Evolutionary conservation across 2,329 filamentous ascomycete genomes (phyloP), one percentile per base, ranked within the genome.

Genomic region (Hypoxylon rubiginosum): DNA sequence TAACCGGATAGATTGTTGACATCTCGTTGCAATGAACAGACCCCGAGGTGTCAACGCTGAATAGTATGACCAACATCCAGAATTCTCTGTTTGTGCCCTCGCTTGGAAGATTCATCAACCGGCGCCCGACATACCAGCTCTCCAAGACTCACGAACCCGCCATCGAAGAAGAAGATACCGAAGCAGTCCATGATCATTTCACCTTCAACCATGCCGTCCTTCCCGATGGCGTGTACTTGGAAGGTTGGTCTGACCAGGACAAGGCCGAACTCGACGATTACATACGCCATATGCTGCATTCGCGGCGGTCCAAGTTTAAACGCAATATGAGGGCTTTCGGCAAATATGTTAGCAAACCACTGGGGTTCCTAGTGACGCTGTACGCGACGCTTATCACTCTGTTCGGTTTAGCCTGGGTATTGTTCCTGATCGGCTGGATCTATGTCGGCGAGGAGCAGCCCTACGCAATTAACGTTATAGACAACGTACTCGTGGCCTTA

Each of bases 381-480:
- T 97, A 97, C 77, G 93, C 92, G 8, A 90, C 87, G 0, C 83
- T 95, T 19, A 94, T 97, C 72, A 96, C 93, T 0, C 83, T 94
- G 0, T 97, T 97, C 72, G 93, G 93, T 74, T 83, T 95, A 11
- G 92, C 92, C 0, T 97, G 93, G 93, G 93, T 97, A 1, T 85
- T 97, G n/a, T 96, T 95, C 79, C 82, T 97, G 58, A 97, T 97
- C 76, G 92, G 90, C 51, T 97, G 93, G 93, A 92, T 96, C 75
- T 94, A 93, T 68, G 90, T 95, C 19, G 92, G 91, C 19, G 87
- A 88, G 30, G 84, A 85, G 72, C 91, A 95, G 76, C 81, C 88
- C 3, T 95, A 92, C 68, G 78, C 87, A 39, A 87, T 92, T 71
- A 88, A 92, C 66, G 79, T 92, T 52, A 91, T 92, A 69, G 90